Percentiles rank a stretch among this genome's conserved stretches.
Evolutionary conservation across 768 basidiomycete genomes (phyloP).

Genomic region (Phylloporus scabripes): DNA sequence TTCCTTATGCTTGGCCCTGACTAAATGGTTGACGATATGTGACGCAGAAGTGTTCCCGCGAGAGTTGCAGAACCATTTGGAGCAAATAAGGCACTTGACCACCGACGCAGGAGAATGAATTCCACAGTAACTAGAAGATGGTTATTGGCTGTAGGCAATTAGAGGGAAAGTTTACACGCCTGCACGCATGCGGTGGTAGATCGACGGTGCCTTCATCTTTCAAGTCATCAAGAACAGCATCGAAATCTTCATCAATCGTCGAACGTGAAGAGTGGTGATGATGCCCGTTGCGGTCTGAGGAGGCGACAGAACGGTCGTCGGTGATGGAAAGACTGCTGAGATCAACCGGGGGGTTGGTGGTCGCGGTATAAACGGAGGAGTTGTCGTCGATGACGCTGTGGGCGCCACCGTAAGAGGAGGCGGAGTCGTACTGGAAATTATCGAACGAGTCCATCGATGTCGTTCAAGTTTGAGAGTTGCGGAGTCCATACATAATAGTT

Average conservation of each 20-base stretch:
- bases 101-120: slow-evolving; percentile 97
- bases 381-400: slow-evolving; percentile 72
- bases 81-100: slow-evolving; percentile 88
- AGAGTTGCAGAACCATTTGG: slow-evolving; percentile 99
- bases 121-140: slow-evolving; percentile 77
- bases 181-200: slow-evolving; percentile 92
- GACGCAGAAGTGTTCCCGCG: slow-evolving; percentile 97
- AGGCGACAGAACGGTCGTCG: slow-evolving; percentile 47
- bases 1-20: slow-evolving; percentile 98
- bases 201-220: slow-evolving; percentile 77
- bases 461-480: slow-evolving; percentile 14
- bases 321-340: slow-evolving; percentile 61
- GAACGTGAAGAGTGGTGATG: slow-evolving; percentile 32
- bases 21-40: slow-evolving; percentile 98
- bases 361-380: slow-evolving; percentile 75
- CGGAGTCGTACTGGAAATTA: slow-evolving; percentile 81
- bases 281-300: slow-evolving; percentile 36
- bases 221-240: slow-evolving; percentile 82
- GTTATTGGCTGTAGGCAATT: slow-evolving; percentile 7
- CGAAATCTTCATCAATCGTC: slow-evolving; percentile 76
- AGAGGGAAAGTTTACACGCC: slow-evolving; percentile 43
- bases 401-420: slow-evolving; percentile 69
- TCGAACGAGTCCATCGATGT: slow-evolving; percentile 72
- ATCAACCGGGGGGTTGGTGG: slow-evolving; percentile 57
- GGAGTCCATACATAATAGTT: slow-evolving; percentile 9